Evolutionary conservation across 1,284 basidiomycete genomes (phyloP).

Genomic region (Puccinia horiana): DNA sequence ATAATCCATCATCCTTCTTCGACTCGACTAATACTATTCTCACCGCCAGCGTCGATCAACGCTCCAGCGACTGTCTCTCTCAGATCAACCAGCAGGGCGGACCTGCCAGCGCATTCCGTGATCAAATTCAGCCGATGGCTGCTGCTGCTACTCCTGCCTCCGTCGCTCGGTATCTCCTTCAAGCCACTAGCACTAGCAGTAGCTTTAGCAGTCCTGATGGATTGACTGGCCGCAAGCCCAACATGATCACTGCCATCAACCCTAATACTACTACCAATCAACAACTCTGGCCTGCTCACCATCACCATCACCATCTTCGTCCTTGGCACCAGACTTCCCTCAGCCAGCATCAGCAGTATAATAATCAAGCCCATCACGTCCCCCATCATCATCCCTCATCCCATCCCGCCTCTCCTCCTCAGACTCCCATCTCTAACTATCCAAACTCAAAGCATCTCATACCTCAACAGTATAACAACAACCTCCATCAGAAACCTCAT

Average conservation of each 20-base stretch:
- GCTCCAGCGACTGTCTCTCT: neutral
- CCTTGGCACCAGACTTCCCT: neutral
- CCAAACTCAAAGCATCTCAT: constrained; percentile 1
- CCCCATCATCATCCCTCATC: neutral
- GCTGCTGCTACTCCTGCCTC: neutral
- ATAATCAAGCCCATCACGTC: neutral
- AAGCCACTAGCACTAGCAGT: no score
- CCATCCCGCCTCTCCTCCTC: constrained; percentile 11
- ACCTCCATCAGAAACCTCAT: constrained; percentile 7
- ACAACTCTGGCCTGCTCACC: neutral
- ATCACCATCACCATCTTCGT: neutral
- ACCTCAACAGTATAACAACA: constrained; percentile 21
- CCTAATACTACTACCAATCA: neutral
- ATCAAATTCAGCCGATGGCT: neutral
- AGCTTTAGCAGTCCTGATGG: no score
- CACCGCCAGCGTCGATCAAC: neutral
- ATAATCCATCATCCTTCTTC: no score
- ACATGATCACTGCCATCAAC: neutral
- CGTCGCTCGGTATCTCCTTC: neutral
- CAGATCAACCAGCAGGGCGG: neutral
- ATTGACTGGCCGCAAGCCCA: neutral
- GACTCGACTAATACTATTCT: no score
- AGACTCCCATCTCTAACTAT: constrained; percentile 16
- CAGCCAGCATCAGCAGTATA: constrained; percentile 5
- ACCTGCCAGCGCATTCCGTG: no score